Conservation (phyloP, 441 rosid species). For the Isatis lusitanica region DNA sequence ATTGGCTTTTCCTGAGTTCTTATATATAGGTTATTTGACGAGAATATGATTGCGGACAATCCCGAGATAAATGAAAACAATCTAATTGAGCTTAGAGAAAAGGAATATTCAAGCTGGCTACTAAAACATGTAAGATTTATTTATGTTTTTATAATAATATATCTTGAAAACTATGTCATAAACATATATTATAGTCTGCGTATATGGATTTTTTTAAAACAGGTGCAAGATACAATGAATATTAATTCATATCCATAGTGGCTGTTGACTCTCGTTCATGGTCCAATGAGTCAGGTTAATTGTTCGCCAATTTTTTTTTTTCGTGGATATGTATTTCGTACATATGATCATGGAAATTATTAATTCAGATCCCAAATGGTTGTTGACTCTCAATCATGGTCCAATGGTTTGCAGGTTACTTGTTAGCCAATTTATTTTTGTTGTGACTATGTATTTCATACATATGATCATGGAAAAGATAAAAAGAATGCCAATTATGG, state of each 20-base stretch:
- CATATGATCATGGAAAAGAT: not conserved
- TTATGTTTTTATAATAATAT: too few relatives aligned
- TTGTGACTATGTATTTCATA: too few relatives aligned
- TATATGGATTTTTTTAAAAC: not conserved
- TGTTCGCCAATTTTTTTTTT: constrained; percentile 7
- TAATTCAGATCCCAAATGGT: too few relatives aligned
- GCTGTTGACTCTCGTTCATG: too few relatives aligned
- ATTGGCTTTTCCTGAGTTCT: not conserved
- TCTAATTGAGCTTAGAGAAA: not conserved
- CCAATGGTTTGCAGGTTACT: too few relatives aligned
- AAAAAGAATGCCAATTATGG: not conserved
- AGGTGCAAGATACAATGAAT: not conserved
- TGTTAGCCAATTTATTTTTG: too few relatives aligned
- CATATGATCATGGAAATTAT: not conserved
- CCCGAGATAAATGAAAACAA: not conserved
- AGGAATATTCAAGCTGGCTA: not conserved
- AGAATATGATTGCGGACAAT: not conserved
- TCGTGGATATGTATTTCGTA: constrained; percentile 5
- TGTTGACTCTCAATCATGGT: too few relatives aligned
- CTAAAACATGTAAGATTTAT: not conserved
- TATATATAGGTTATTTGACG: not conserved
- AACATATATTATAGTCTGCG: not conserved
- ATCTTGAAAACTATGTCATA: not conserved
- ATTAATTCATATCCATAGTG: not conserved
- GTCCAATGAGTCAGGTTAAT: not conserved